Evolutionary conservation across 805 yeast species (phyloP).

Genomic region (Torulaspora franciscae): DNA sequence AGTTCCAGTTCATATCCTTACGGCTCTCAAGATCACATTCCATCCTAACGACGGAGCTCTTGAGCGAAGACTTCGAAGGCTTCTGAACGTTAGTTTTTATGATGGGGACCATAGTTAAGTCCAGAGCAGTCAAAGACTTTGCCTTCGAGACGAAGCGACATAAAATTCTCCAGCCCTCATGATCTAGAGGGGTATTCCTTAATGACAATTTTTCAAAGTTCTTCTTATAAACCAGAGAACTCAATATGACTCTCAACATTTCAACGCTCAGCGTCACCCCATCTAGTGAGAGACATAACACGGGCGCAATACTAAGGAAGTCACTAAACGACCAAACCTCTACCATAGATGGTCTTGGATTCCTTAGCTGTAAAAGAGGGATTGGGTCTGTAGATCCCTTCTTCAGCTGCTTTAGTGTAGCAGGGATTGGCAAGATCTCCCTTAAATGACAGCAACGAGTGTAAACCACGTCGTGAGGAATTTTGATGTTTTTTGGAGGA

Average conservation of each 20-base stretch:
- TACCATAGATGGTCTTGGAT: slow-evolving; percentile 82
- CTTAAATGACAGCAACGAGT: slow-evolving; percentile 90
- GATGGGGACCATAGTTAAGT: slow-evolving; percentile 49
- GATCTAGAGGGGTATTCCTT: slow-evolving; percentile 71
- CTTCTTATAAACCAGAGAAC: slow-evolving; percentile 58
- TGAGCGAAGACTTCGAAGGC: slow-evolving; percentile 35
- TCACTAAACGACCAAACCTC: slow-evolving; percentile 86
- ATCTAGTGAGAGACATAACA: slow-evolving; percentile 71
- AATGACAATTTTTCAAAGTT: slow-evolving; percentile 69
- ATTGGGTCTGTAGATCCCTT: slow-evolving; percentile 74
- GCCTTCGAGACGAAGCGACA: slow-evolving; percentile 73
- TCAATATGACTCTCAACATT: slow-evolving; percentile 65
- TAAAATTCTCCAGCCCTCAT: slow-evolving; percentile 73
- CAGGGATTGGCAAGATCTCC: slow-evolving; percentile 88
- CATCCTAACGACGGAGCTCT: slow-evolving; percentile 36
- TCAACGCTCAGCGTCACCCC: slow-evolving; percentile 70
- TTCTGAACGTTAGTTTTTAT: slow-evolving; percentile 38
- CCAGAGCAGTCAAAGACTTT: slow-evolving; percentile 52
- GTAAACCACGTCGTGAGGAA: slow-evolving; percentile 66
- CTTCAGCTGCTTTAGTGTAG: slow-evolving; percentile 74
- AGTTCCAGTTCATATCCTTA: slow-evolving; percentile 76
- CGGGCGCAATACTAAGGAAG: slow-evolving; percentile 79
- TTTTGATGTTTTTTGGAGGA: slow-evolving; percentile 31
- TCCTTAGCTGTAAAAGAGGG: slow-evolving; percentile 68
- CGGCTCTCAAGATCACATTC: slow-evolving; percentile 41